phyloP scores from a whole-genome alignment of 805 yeast species.

The Wickerhamomyces strasburgensis region DNA sequence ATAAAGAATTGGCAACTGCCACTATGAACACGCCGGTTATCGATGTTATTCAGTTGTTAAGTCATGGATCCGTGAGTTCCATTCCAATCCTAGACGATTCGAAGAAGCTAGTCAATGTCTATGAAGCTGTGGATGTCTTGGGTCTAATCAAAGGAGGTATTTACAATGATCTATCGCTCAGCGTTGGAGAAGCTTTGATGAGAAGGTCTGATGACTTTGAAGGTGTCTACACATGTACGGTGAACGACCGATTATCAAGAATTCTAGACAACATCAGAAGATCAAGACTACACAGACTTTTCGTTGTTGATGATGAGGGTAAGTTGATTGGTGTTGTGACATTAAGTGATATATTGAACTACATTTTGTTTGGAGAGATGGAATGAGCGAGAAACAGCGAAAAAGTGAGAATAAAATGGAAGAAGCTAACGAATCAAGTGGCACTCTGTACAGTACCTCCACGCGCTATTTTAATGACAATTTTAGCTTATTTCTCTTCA shows the following conservation, averaged over 20 bases:
- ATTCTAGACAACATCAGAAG: slow-evolving; percentile 91
- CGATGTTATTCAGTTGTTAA: slow-evolving; percentile 81
- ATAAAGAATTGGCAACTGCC: slow-evolving; percentile 61
- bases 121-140: slow-evolving; percentile 93
- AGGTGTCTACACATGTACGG: slow-evolving; percentile 95
- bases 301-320: slow-evolving; percentile 84
- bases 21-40: slow-evolving; percentile 89
- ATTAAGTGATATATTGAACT: slow-evolving; percentile 82
- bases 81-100: slow-evolving; percentile 84
- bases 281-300: slow-evolving; percentile 84
- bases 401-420: background rate
- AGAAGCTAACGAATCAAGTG: background rate
- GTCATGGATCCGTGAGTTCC: slow-evolving; percentile 79
- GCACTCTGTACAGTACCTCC: too few species aligned
- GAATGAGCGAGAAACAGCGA: slow-evolving; percentile 11
- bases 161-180: slow-evolving; percentile 80
- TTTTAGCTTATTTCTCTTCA: too few species aligned
- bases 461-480: too few species aligned
- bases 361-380: slow-evolving; percentile 62
- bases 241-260: slow-evolving; percentile 78
- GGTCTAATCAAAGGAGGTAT: slow-evolving; percentile 92
- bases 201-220: slow-evolving; percentile 94
- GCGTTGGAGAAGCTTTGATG: slow-evolving; percentile 94
- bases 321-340: slow-evolving; percentile 79
- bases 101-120: slow-evolving; percentile 72